A percentile compares a stretch with the other conserved stretches of the same genome.
These are phyloP conservation scores for Verticillium klebahnii DNA, from an alignment of 2,329 filamentous ascomycete genomes.

Conservation along the genomic window DNA sequence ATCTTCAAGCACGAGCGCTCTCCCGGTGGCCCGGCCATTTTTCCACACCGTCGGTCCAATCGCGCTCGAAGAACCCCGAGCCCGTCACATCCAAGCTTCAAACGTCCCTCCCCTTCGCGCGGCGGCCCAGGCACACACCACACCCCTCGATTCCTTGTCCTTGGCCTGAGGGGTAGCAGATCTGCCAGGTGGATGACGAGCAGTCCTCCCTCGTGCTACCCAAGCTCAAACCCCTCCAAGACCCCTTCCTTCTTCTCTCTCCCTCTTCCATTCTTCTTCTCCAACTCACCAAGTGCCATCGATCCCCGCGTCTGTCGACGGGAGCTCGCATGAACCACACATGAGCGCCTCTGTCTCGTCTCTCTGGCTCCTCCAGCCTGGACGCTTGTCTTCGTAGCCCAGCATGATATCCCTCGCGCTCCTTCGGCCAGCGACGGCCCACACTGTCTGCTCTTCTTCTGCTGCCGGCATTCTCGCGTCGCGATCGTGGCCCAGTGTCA, in stretches of 20 bases:
- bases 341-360: slow-evolving; percentile 1
- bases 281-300: neutral
- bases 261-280: neutral
- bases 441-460: slow-evolving; percentile 4
- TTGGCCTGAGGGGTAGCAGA: neutral
- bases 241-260: neutral
- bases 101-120: neutral
- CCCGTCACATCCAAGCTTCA: neutral
- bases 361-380: slow-evolving; percentile 8
- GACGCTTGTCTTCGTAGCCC: slow-evolving; percentile 4
- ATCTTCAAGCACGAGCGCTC: neutral
- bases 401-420: slow-evolving; percentile 9
- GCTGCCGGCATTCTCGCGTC: slow-evolving; percentile 6
- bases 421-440: slow-evolving; percentile 10
- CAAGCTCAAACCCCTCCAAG: neutral
- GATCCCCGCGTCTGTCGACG: neutral
- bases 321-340: neutral
- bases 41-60: neutral
- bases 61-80: neutral
- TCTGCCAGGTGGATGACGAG: neutral
- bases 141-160: neutral
- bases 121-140: neutral
- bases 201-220: neutral
- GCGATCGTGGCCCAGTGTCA: slow-evolving; percentile 3
- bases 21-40: neutral